phyloP scores from a whole-genome alignment of 192 early-diverging fungal species.

The Podila epicladia region DNA sequence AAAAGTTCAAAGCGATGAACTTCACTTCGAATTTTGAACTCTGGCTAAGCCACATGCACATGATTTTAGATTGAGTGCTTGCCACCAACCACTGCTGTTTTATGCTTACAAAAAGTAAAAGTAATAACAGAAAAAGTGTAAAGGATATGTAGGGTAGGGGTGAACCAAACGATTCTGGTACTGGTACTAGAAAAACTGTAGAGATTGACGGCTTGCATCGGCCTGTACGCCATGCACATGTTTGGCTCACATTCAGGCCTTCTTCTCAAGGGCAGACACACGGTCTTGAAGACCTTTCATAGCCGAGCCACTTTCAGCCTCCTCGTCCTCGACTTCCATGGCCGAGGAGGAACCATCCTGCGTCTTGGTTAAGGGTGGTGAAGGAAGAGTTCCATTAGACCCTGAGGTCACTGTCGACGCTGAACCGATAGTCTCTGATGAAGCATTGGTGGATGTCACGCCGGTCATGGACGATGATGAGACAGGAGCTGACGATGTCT shows the following conservation, averaged over 20 bases:
- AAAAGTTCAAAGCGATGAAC: not conserved
- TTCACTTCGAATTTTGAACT: not conserved
- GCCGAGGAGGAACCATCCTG: conserved; percentile 15
- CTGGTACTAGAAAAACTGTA: not conserved
- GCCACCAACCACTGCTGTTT: too few species aligned
- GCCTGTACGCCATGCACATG: not conserved
- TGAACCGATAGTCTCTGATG: not conserved
- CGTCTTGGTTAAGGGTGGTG: conserved; percentile 35
- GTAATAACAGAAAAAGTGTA: too few species aligned
- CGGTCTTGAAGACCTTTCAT: conserved; percentile 31
- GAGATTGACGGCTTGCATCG: too few species aligned
- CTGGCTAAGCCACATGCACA: too few species aligned
- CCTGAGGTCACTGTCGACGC: not conserved
- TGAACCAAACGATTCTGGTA: too few species aligned
- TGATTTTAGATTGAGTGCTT: too few species aligned
- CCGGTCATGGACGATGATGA: conserved; percentile 23
- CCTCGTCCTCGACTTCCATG: conserved; percentile 43
- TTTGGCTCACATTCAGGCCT: conserved; percentile 3
- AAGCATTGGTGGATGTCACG: conserved; percentile 1
- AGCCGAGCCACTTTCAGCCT: conserved; percentile 2
- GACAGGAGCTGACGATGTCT: not conserved
- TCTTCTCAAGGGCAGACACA: conserved; percentile 18
- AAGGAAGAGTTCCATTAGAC: conserved; percentile 23
- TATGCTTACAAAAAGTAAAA: too few species aligned
- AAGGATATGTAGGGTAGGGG: too few species aligned